Base-by-base conservation (phyloP, 2,329 filamentous ascomycete species). In the Dactylellina haptotyla region DNA sequence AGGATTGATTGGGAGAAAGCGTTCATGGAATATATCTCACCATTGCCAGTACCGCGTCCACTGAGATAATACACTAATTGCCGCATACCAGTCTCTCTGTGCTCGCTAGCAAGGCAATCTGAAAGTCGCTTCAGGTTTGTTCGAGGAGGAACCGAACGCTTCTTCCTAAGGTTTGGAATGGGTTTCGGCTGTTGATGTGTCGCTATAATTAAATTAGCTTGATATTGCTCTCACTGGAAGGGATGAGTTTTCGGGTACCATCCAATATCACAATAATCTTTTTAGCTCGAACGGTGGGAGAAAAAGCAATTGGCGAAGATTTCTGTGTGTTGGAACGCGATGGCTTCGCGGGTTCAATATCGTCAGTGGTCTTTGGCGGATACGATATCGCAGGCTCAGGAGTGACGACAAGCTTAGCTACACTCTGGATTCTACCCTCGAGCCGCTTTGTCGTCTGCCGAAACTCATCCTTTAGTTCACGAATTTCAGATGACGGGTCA, bases 51-150 rank as follows among this genome's bases (percentile, higher is more conserved):
- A 10, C 69, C 61, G 6, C 46, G 50, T 16, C 69, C 69, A 32
- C 53, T 51, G 14, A 62, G 43, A 28, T 73, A 73, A n/a, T 66
- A 73, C 3, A 73, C 61, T 2, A 66, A 30, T 41, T 73, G 69
- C 8, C 53, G 34, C 61, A 59, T 73, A 10, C 48, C 41, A 20
- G 43, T 66, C 1, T 56, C 53, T 23, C 43, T 56, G 41, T 66
- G 53, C 28, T 66, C 54, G 1, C 59, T 45, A 2, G 61, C 50
- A 1, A 73, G 37, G 9, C 45, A 59, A 20, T 73, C 69, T 1
- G 69, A 73, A 16, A 73, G 48, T 9, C 69, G 69, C 39, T 66
- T 73, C 32, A 66, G 53, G 9, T 61, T 64, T 34, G 69, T 73
- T 46, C 61, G 32, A 4, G 69, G 69, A 18, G 30, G 37, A 6